Percentiles rank a stretch among this genome's conserved stretches.
These are phyloP conservation scores for Hibiscus tridactylites DNA, from an alignment of 345 rosid genomes.

Conservation along the genomic window DNA sequence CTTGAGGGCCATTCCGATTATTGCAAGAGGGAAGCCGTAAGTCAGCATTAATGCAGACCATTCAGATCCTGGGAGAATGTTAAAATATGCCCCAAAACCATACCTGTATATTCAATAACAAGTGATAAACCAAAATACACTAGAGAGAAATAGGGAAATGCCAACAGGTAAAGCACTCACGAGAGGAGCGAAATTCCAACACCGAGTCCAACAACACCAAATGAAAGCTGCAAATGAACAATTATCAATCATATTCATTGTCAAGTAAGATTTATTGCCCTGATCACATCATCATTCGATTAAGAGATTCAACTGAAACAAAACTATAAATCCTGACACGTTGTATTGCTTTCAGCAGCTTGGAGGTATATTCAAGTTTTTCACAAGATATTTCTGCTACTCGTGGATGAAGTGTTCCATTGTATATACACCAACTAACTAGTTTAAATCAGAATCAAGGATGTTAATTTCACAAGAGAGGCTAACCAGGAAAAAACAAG, in stretches of 20 bases:
- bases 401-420: neutral
- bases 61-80: conserved; percentile 88
- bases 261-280: neutral
- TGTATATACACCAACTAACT: too few relatives aligned
- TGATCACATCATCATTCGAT: neutral
- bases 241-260: neutral
- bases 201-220: conserved; percentile 84
- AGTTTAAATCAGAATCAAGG: too few relatives aligned
- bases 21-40: conserved; percentile 93
- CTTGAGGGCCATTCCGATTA: conserved; percentile 99
- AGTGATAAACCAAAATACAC: conserved; percentile 3
- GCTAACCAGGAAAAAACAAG: too few relatives aligned
- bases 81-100: conserved; percentile 94
- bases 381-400: neutral
- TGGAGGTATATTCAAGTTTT: neutral
- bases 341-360: neutral
- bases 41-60: conserved; percentile 97
- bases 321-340: neutral
- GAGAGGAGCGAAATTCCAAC: conserved; percentile 69
- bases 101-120: conserved; percentile 40
- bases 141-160: neutral
- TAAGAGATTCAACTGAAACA: neutral
- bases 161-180: conserved; percentile 38
- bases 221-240: conserved; percentile 57
- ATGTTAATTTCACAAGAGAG: too few relatives aligned